Base-by-base conservation (phyloP, 23 red algal species). In the Gracilaria domingensis region DNA sequence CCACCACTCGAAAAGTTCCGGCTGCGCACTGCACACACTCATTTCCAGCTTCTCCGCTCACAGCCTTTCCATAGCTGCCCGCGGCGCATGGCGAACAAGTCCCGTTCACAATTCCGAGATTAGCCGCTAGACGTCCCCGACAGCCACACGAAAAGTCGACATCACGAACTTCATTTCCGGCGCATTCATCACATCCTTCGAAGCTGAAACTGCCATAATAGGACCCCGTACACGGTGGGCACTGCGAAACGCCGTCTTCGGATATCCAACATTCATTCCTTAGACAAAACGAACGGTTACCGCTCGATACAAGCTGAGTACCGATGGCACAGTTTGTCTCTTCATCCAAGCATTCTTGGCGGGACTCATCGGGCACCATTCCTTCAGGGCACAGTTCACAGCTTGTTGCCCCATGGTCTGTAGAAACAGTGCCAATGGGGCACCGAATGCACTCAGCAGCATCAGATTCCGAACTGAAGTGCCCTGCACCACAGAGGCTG, bases 11-110 rank as follows among this genome's bases (percentile, higher is more conserved):
- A 77, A 51, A 77, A 29, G 72, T 77, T 29, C 72, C 72, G 14
- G 72, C 8, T 7, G 72, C 40, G 34, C 72, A 77, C n/a, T 50
- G 21, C 25, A 77, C 72, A 77, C 72, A 77, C 26, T 0, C 34
- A 20, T 77, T n/a, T 30, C 8, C 24, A 30, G 4, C 72, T 77
- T 16, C 42, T 0, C 13, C 26, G 0, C n/a, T n/a, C n/a, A 0
- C 8, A 12, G 45, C 0, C 17, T 6, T 77, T 50, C 72, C 72
- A 34, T 50, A 77, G 25, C 72, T 77, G 0, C 72, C 72, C 1
- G 45, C 72, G 16, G 72, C 40, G 34, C 72, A 77, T 30, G 28
- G 40, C 50, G 72, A 77, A n/a, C 72, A 77, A 28, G n/a, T 77
- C 8, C 72, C 72, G 7, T 77, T 50, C 30, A 77, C 16, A 8